Base-by-base conservation (phyloP, 1,139 yeast species). In the Blastobotrys elegans region DNA sequence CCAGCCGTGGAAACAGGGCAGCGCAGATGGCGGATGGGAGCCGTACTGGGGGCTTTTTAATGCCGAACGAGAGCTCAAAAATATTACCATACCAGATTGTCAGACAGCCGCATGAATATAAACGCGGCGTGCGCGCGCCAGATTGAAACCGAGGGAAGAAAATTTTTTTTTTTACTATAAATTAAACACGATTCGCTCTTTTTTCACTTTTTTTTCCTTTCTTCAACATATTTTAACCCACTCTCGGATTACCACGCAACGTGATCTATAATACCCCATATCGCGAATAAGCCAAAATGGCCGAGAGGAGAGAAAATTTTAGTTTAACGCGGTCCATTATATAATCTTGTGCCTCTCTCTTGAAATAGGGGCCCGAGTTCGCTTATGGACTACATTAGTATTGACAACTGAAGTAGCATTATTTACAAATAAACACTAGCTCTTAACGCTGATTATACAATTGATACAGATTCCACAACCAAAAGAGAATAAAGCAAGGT, bases 31-130 rank as follows among this genome's bases (percentile, higher is more conserved):
- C 0, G 70, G 44, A 64, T 82, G 87, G 88, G 88, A 82, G 58
- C 76, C 85, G 0, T 80, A 80, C 56, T 83, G 88, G 88, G 89
- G 88, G 0, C 53, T 83, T 11, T 81, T 83, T 56, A 70, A 74
- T 1, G 55, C 60, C 6, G 73, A 78, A 48, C 65, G 88, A 46
- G 58, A 64, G 44, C 54, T 77, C 47, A 76, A 76, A 53, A 61
- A 62, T 26, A 56, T 62, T 14, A 54, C 56, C 2, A 51, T 62
- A 13, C 66, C 66, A 3, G 50, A 49, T 1, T 61, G 65, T 34
- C 7, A 20, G 27, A 36, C 27, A 14, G 34, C 16, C 31, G 31
- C n/a, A 7, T n/a, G 8, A n/a, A 10, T 10, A 17, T 8, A 8
- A 10, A 22, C 18, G 45, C 39, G 21, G 33, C 44, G 37, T 33